Percentiles rank a stretch among this genome's conserved stretches.
Conservation (phyloP, 2,329 filamentous ascomycete species). For the Tolypocladium capitatum region DNA sequence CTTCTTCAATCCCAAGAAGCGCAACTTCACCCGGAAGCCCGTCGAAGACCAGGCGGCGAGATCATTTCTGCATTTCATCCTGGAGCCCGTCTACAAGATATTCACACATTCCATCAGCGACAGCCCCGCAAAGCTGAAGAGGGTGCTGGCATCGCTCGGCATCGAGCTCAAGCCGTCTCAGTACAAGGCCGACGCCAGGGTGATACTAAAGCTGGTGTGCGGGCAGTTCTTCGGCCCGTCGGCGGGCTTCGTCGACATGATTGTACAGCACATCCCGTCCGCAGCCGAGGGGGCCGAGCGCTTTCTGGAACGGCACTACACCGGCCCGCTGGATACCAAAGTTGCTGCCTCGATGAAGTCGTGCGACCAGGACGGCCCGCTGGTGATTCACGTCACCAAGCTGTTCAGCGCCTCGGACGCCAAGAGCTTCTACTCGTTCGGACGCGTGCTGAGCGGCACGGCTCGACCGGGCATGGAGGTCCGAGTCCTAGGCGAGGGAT, state of each 20-base stretch:
- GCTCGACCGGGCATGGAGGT: constrained; percentile 72
- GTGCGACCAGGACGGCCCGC: constrained; percentile 79
- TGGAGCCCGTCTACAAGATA: constrained; percentile 96
- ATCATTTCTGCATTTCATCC: constrained; percentile 85
- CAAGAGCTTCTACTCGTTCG: constrained; percentile 81
- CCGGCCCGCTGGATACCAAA: constrained; percentile 72
- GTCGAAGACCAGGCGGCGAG: constrained; percentile 69
- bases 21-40: constrained; percentile 82
- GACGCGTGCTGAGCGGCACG: constrained; percentile 84
- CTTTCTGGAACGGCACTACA: constrained; percentile 79
- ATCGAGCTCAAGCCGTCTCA: constrained; percentile 86
- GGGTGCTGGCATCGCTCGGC: constrained; percentile 64
- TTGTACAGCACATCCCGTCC: constrained; percentile 78
- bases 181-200: constrained; percentile 78
- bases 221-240: constrained; percentile 91
- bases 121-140: constrained; percentile 70
- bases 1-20: constrained; percentile 83
- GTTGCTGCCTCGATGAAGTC: constrained; percentile 65
- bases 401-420: constrained; percentile 84
- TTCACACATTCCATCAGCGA: constrained; percentile 92
- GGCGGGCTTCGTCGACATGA: constrained; percentile 89
- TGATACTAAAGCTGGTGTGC: constrained; percentile 78
- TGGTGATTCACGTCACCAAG: constrained; percentile 88
- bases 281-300: constrained; percentile 65
- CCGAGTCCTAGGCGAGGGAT: constrained; percentile 85